Percentiles rank a stretch among this genome's conserved stretches.
Conservation (phyloP, 768 basidiomycete genomes). For the Paxillus involutus region DNA sequence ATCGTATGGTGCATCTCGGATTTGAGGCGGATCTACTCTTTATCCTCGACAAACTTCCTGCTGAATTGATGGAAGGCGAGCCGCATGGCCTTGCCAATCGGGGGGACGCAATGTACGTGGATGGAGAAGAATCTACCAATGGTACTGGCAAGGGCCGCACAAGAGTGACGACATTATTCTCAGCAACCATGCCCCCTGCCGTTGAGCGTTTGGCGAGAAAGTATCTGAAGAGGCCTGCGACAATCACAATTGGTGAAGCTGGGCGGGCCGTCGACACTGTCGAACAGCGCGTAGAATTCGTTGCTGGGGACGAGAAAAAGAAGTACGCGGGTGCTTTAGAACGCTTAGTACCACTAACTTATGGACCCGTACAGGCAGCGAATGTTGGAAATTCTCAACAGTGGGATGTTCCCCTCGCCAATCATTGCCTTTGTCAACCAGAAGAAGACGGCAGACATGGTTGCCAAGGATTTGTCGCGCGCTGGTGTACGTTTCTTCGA, state of each 20-base stretch:
- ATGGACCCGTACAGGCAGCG: constrained; percentile 53
- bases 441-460: constrained; percentile 99
- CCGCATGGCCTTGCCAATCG: constrained; percentile 19
- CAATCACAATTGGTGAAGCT: constrained; percentile 97
- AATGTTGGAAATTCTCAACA: constrained; percentile 91
- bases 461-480: constrained; percentile 89
- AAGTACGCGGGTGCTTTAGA: constrained; percentile 57
- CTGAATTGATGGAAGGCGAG: constrained; percentile 86
- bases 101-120: constrained; percentile 73
- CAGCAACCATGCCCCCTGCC: constrained; percentile 97
- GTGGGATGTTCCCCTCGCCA: constrained; percentile 77
- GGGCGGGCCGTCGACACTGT: constrained; percentile 98
- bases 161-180: constrained; percentile 94
- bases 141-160: constrained; percentile 61
- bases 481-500: constrained; percentile 65
- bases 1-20: constrained; percentile 97
- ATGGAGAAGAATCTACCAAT: constrained; percentile 59
- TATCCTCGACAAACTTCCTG: constrained; percentile 90
- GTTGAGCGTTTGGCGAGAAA: constrained; percentile 95
- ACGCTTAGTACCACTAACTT: constrained; percentile 9
- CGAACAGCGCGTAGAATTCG: constrained; percentile 93
- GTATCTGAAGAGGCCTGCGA: constrained; percentile 89
- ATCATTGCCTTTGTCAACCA: constrained; percentile 99
- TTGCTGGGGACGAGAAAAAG: constrained; percentile 93
- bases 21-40: constrained; percentile 94